Base-by-base conservation (phyloP, 225 moss, liverwort and hornwort genomes). In the Pseudisothecium myosuroides region DNA sequence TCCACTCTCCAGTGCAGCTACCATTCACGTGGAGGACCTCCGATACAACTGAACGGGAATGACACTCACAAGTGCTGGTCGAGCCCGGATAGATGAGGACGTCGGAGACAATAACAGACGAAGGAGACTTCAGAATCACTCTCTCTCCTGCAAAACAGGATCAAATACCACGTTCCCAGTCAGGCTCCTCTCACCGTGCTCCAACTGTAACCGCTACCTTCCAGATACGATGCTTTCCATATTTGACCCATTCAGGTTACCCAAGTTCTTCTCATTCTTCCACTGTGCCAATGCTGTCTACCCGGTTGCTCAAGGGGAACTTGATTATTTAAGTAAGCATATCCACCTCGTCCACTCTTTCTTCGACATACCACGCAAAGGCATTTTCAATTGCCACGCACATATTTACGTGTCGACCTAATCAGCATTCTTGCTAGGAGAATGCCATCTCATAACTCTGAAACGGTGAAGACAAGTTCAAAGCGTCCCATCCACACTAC, bases 21-120 rank as follows among this genome's bases (percentile, higher is more conserved):
- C 21, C 65, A 66, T 59, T 17, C 64, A 75, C 76, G 20, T 49
- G 41, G 2, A 55, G 49, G 27, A 73, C 73, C 36, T 76, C 13
- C 31, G 76, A 59, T 17, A 47, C 20, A 49, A 29, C 50, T 41
- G 10, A 85, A 81, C 67, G 60, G 60, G 61, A 85, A 86, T 29
- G 73, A 76, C 61, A 92, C 98, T 94, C 94, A 99, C 97, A 99
- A 54, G 94, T 91, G 89, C 87, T 92, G 73, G 80, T 95, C 72
- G 94, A 94, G 64, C 98, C 97, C 45, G 90, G 86, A 41, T 88
- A 93, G 73, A 98, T 93, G 45, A 95, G 58, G 72, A 96, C 92
- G 86, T 95, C 94, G 10, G 98, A 96, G 77, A 93, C 90, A 37
- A 96, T 88, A 15, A 93, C 88, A 56, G 96, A 93, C 24, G 96